Evolutionary conservation across 495 filamentous ascomycete genomes (phyloP).

Genomic region (Neurospora cerealis): DNA sequence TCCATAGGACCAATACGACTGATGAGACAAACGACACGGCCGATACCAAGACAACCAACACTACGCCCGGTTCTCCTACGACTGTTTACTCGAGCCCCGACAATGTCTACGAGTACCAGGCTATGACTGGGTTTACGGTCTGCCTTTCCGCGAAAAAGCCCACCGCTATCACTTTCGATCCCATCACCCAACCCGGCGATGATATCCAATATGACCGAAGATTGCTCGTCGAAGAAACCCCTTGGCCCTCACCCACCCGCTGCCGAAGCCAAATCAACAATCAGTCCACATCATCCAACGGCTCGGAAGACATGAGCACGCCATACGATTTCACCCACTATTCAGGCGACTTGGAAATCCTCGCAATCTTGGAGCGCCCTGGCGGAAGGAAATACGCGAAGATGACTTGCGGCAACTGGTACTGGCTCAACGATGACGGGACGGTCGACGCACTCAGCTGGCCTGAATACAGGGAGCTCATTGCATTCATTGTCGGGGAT

Average conservation of each 20-base stretch:
- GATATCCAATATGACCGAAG: neutral
- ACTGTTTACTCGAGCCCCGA: fast-evolving
- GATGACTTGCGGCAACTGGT: neutral
- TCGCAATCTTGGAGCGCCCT: neutral
- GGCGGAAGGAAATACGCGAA: neutral
- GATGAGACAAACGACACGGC: fast-evolving
- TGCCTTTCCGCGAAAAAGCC: neutral
- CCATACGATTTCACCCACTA: neutral
- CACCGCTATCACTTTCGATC: fast-evolving
- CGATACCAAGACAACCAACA: neutral
- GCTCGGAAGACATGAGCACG: fast-evolving
- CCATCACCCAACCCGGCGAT: neutral
- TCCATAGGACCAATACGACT: neutral
- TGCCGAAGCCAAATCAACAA: neutral
- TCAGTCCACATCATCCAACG: fast-evolving
- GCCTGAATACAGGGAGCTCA: fast-evolving
- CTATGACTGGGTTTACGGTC: neutral
- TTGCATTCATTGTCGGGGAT: neutral
- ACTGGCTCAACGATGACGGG: neutral
- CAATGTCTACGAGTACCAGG: neutral
- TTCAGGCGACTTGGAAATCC: fast-evolving
- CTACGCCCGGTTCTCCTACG: neutral
- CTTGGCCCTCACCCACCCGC: fast-evolving
- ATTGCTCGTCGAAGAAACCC: neutral
- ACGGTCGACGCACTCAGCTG: neutral